Evolutionary conservation across 768 basidiomycete genomes (phyloP), one percentile per base, ranked within the genome.

Genomic region (Pisolithus orientalis): DNA sequence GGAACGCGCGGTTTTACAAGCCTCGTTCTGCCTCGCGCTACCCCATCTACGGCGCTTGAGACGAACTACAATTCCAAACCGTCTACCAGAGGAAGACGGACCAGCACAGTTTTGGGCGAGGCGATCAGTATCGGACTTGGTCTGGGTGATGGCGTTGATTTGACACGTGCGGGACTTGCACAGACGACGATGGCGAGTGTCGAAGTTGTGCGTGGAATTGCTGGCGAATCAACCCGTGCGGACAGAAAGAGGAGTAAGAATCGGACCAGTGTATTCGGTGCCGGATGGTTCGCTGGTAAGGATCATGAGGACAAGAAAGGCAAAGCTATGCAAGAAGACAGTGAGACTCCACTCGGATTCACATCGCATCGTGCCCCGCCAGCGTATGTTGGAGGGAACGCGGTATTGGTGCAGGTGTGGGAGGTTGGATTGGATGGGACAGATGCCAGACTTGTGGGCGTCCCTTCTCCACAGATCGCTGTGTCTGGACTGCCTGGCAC

Each of bases 101-200:
- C 49, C 0, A 50, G 56, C 11, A 38, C 55, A n/a, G 58, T 55
- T 10, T 50, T 67, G 8, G 53, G 63, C 11, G 60, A 65, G 47
- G 62, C 47, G 38, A 53, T 67, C 32, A 59, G 66, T 10, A 38
- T 40, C 1, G 64, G 68, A 34, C 60, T 68, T 17, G 68, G 66
- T 4, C 44, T 68, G 0, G 68, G 71, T 13, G 78, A 83, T 2
- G 78, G 75, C 45, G 69, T 93, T 14, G 90, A 95, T 67, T 71
- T 92, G 40, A 84, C 88, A 2, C 76, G 78, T 10, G 79, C 83
- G 16, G 90, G 92, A 4, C 71, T 90, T 10, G 92, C 91, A 6
- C 87, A 90, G 64, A 85, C 84, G 6, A 91, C 87, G 5, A 94
- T 96, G 92, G 86, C 87, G 14, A 90, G 83, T 47, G 82, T 95